These are phyloP conservation scores for Gracilaria caudata DNA, from an alignment of 23 red algal species.

Conservation along the genomic window DNA sequence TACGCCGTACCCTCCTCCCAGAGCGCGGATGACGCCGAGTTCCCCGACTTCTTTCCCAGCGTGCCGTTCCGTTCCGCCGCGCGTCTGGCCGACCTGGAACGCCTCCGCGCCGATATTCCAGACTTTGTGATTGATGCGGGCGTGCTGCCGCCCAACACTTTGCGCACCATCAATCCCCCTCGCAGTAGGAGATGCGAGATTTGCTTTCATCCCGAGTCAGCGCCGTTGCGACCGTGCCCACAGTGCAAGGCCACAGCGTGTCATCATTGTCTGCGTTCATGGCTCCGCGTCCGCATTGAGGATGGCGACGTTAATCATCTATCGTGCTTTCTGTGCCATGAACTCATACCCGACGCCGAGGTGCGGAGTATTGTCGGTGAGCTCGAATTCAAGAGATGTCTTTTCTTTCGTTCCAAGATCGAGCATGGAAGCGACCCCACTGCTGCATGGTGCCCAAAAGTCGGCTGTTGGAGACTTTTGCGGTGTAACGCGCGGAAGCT, in stretches of 20 bases:
- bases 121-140: neutral
- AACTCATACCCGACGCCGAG: constrained; percentile 7
- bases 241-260: constrained; percentile 18
- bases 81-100: neutral
- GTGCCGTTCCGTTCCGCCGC: neutral
- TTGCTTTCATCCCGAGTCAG: constrained; percentile 6
- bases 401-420: constrained; percentile 28
- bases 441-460: constrained; percentile 10
- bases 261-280: constrained; percentile 21
- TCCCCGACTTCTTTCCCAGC: neutral
- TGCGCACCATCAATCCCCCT: too few relatives aligned
- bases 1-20: neutral
- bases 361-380: constrained; percentile 9
- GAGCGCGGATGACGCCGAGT: neutral
- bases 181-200: neutral
- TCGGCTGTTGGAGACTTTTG: constrained; percentile 3
- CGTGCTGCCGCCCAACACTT: neutral
- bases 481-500: neutral
- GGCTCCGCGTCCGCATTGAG: constrained; percentile 11
- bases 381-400: constrained; percentile 12
- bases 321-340: constrained; percentile 13
- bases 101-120: neutral
- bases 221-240: neutral
- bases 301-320: constrained; percentile 7
- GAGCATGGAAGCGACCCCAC: constrained; percentile 6